A percentile compares a stretch with the other conserved stretches of the same genome.
Evolutionary conservation across 169 alveolate species (phyloP).

Genomic region (Cryptosporidium canis): DNA sequence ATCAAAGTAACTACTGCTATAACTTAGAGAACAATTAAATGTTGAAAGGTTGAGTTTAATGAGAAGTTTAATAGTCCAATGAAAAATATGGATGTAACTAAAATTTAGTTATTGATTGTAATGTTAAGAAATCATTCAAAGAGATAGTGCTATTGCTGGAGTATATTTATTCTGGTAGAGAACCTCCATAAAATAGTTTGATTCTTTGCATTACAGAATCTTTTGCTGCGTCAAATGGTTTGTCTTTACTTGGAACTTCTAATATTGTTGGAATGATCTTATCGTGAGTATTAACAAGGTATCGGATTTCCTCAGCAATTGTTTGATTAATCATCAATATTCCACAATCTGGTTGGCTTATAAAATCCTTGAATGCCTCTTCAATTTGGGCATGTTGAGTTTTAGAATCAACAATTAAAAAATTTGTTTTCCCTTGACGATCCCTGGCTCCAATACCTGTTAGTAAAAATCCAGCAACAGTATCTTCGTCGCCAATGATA

Average conservation of each 20-base stretch:
- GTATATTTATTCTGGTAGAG: constrained; percentile 45
- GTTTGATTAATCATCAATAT: constrained; percentile 84
- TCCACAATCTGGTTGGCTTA: constrained; percentile 85
- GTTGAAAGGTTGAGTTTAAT: not conserved
- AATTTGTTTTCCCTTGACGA: constrained; percentile 83
- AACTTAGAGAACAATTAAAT: not conserved
- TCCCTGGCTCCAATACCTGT: constrained; percentile 91
- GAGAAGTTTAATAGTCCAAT: not conserved
- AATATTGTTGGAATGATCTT: constrained; percentile 87
- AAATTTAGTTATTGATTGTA: not conserved
- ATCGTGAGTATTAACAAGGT: constrained; percentile 82
- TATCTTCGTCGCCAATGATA: constrained; percentile 80
- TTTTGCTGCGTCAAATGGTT: constrained; percentile 87
- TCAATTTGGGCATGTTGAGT: constrained; percentile 82
- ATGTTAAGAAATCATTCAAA: not conserved
- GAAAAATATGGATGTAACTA: not conserved
- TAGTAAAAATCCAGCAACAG: constrained; percentile 88
- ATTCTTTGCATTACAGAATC: constrained; percentile 77
- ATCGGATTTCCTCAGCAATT: constrained; percentile 84
- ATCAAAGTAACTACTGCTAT: constrained; percentile 2
- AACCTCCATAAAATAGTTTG: constrained; percentile 61
- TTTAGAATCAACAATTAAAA: constrained; percentile 81
- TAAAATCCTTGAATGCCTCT: constrained; percentile 80
- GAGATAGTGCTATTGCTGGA: not conserved
- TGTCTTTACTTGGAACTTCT: constrained; percentile 89